These are phyloP conservation scores for Malania oleifera DNA, from an alignment of 164 flowering plant genomes.

Conservation along the genomic window DNA sequence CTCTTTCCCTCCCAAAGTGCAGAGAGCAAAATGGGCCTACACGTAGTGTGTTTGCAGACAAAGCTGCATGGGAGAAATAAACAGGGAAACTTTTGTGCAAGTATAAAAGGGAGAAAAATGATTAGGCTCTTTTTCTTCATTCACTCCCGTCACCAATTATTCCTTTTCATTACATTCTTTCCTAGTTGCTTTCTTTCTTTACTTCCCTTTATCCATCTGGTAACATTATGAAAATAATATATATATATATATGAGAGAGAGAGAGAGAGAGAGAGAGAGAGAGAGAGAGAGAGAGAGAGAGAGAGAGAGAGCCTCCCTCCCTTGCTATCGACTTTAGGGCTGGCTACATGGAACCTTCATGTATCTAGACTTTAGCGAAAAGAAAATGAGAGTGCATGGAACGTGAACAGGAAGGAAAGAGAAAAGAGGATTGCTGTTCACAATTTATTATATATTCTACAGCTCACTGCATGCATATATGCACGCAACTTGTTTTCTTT, in stretches of 20 bases:
- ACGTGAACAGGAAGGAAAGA: neutral
- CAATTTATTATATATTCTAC: slow-evolving; percentile 9
- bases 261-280: no score
- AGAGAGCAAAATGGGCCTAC: slow-evolving; percentile 14
- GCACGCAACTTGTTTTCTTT: slow-evolving; percentile 5
- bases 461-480: no score
- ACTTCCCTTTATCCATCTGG: neutral
- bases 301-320: no score
- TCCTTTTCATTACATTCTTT: slow-evolving; percentile 14
- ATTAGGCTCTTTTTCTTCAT: slow-evolving; percentile 7
- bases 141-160: slow-evolving; percentile 15
- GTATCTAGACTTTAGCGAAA: slow-evolving; percentile 4
- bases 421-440: slow-evolving; percentile 2
- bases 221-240: neutral
- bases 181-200: neutral
- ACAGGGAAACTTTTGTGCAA: slow-evolving; percentile 11
- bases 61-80: slow-evolving; percentile 7
- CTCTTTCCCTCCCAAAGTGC: neutral
- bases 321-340: no score
- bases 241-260: no score
- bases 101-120: slow-evolving; percentile 9
- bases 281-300: no score
- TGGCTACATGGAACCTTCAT: no score
- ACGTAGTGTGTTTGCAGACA: slow-evolving; percentile 17
- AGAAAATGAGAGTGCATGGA: slow-evolving; percentile 1